phyloP scores from a whole-genome alignment of 768 basidiomycete genomes.

The Pleurotus citrinopileatus region DNA sequence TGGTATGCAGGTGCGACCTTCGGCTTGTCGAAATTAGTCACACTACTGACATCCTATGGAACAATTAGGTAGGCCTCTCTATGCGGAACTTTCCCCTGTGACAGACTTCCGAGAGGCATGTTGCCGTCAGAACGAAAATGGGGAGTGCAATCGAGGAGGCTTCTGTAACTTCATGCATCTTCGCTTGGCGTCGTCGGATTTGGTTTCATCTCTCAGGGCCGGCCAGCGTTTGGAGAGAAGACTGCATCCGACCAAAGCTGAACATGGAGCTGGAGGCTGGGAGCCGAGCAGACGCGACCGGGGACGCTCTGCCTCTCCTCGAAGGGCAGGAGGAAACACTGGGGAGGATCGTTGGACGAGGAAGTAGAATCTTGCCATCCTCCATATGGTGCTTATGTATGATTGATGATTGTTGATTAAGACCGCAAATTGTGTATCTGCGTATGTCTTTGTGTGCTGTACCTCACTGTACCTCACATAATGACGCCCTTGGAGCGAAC shows the following conservation, averaged over 20 bases:
- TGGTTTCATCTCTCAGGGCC: slow-evolving; percentile 73
- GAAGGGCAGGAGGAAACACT: slow-evolving; percentile 53
- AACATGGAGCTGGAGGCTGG: slow-evolving; percentile 78
- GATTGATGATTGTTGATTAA: not conserved
- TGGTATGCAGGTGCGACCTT: slow-evolving; percentile 90
- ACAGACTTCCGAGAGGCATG: slow-evolving; percentile 99
- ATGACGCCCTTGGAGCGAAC: too few relatives aligned
- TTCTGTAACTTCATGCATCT: slow-evolving; percentile 99
- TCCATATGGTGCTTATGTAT: not conserved
- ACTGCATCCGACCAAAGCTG: slow-evolving; percentile 61
- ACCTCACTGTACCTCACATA: too few relatives aligned
- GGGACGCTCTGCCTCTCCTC: slow-evolving; percentile 74
- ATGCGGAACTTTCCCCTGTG: slow-evolving; percentile 96
- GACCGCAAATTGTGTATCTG: not conserved
- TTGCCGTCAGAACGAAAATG: slow-evolving; percentile 98
- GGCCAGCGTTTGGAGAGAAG: slow-evolving; percentile 85
- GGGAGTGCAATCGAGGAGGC: slow-evolving; percentile 95
- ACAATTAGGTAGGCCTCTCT: slow-evolving; percentile 78
- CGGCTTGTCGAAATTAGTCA: not conserved
- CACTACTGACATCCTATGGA: not conserved
- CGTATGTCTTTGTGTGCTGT: not conserved
- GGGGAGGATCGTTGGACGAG: slow-evolving; percentile 82
- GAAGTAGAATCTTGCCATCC: slow-evolving; percentile 31
- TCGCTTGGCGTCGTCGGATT: slow-evolving; percentile 79
- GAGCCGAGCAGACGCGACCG: slow-evolving; percentile 71